Evolutionary conservation across 1,139 yeast genomes (phyloP).

Genomic region (Zygosaccharomyces sapae): DNA sequence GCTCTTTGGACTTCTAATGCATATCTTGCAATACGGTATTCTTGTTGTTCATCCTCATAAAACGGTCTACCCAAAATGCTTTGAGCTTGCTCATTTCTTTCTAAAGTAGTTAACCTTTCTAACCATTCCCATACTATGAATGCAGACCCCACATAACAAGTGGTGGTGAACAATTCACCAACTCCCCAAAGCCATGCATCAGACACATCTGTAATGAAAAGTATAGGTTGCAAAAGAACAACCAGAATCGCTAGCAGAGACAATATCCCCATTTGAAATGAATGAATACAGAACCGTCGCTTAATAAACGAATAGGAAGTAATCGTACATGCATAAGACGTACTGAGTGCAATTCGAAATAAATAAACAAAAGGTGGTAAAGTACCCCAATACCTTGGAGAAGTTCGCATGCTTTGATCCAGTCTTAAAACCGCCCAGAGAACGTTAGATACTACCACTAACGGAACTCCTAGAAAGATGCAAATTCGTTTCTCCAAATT

Average conservation of each 20-base stretch:
- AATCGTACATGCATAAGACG: slow-evolving; percentile 66
- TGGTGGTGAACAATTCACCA: slow-evolving; percentile 68
- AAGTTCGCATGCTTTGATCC: slow-evolving; percentile 26
- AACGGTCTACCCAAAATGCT: slow-evolving; percentile 78
- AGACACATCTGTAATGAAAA: slow-evolving; percentile 75
- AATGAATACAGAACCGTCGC: slow-evolving; percentile 51
- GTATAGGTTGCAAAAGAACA: slow-evolving; percentile 62
- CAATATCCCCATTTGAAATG: slow-evolving; percentile 46
- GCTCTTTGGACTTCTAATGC: slow-evolving; percentile 30
- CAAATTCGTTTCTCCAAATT: slow-evolving; percentile 66
- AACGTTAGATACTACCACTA: slow-evolving; percentile 57
- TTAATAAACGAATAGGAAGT: slow-evolving; percentile 56
- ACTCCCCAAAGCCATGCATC: slow-evolving; percentile 66
- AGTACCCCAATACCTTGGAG: slow-evolving; percentile 36
- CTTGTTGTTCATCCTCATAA: slow-evolving; percentile 52
- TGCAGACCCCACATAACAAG: slow-evolving; percentile 67
- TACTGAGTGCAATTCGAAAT: slow-evolving; percentile 68
- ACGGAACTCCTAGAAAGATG: slow-evolving; percentile 54
- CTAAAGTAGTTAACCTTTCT: slow-evolving; percentile 58
- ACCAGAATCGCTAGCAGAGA: slow-evolving; percentile 57
- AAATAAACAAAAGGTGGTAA: slow-evolving; percentile 77
- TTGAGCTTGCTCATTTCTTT: slow-evolving; percentile 64
- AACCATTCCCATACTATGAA: slow-evolving; percentile 90
- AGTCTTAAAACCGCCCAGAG: slow-evolving; percentile 61
- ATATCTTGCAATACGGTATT: slow-evolving; percentile 31